Conservation (phyloP, 2,329 filamentous ascomycete species). For the Tolypocladium sp. region DNA sequence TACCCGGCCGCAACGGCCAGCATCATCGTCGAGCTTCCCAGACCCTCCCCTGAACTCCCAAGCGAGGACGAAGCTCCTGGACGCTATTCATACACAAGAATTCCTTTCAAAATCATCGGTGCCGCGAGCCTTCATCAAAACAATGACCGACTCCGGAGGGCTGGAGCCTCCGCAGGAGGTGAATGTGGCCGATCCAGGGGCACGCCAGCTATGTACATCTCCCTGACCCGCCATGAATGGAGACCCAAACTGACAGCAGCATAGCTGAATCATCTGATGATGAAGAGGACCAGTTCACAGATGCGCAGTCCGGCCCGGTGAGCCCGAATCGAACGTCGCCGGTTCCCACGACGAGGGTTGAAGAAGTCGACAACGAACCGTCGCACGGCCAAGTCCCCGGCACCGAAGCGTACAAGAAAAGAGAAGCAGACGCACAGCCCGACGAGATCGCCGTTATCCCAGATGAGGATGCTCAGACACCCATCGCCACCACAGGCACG, state of each 20-base stretch:
- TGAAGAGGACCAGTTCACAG: conserved; percentile 57
- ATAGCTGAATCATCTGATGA: conserved; percentile 49
- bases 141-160: conserved; percentile 20
- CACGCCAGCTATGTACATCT: conserved; percentile 46
- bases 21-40: neutral
- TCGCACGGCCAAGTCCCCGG: conserved; percentile 53
- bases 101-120: neutral
- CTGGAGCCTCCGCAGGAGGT: conserved; percentile 22
- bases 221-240: neutral
- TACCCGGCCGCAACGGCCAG: neutral
- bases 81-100: neutral
- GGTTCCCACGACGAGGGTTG: conserved; percentile 49
- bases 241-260: conserved; percentile 13
- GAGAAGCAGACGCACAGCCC: conserved; percentile 47
- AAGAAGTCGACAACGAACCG: conserved; percentile 43
- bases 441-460: conserved; percentile 48
- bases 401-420: conserved; percentile 46
- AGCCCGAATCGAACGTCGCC: conserved; percentile 37
- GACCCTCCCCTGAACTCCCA: neutral
- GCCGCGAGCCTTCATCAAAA: neutral
- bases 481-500: conserved; percentile 9
- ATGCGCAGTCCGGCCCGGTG: conserved; percentile 46
- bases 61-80: neutral
- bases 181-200: conserved; percentile 43
- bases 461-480: conserved; percentile 14